Evolutionary conservation across 2,329 filamentous ascomycete genomes (phyloP), one percentile per base, ranked within the genome.

Genomic region (Camillea tinctor): DNA sequence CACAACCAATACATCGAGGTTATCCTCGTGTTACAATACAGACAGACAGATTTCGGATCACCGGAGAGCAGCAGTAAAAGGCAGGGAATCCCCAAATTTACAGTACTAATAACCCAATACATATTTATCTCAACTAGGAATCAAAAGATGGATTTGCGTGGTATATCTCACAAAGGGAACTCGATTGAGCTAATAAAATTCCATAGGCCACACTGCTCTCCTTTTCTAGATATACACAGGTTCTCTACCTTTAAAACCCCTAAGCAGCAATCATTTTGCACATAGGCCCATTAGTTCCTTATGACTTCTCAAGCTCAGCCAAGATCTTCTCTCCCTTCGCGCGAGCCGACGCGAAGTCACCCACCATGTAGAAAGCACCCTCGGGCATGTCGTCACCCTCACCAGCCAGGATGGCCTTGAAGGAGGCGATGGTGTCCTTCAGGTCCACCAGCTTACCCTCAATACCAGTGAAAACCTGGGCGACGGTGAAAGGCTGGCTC

Each of bases 321-420:
- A 99, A 84, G 86, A 99, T 98, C 93, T 98, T 97, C 89, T 97
- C 93, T 84, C 94, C 95, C 92, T 99, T 99, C 76, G 85, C 88
- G 78, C 91, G 91, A 71, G 93, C 95, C 67, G 92, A 93, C 73
- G 91, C 91, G 73, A 98, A 88, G 85, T 97, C 91, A 78, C 95
- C 95, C 79, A 98, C 93, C 93, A 97, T 97, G 90, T 97, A 97
- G 89, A 97, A 84, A 78, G 83, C 89, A 88, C 89, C 88, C 83
- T 98, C 95, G 70, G 95, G 95, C 68, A 99, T 86, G 82, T 92
- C 89, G 78, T 99, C 95, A 85, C 91, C 92, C 84, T 98, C 94
- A 79, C 95, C 95, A 77, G 83, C 86, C 76, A 97, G 88, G 80
- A 97, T 98, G 73, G 91, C 87, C 91, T 98, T 96, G 92, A 99